Base-by-base conservation (phyloP, 495 filamentous ascomycete species). In the Lentithecium fluviatile region DNA sequence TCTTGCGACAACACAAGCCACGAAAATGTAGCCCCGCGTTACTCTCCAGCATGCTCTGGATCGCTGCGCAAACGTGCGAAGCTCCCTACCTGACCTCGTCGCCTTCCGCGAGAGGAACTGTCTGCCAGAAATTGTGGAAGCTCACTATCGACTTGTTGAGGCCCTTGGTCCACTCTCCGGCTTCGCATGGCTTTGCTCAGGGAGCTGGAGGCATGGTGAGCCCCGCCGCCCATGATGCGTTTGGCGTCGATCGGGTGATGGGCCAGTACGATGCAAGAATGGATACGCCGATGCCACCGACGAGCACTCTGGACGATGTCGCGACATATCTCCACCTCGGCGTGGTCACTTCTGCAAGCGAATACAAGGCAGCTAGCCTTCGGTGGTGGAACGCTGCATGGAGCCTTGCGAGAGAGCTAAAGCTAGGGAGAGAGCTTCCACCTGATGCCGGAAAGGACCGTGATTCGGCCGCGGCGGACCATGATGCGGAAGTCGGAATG, bases 51-150 rank as follows among this genome's bases (percentile, higher is more conserved):
- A 75, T 79, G 36, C 69, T 79, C 0, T 78, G 72, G 67, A 73
- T 70, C 34, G 73, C 73, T 19, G 67, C 75, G 10, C 74, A 78
- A 40, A 77, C 76, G 6, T 70, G 74, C 0, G 70, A 76, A 37
- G 68, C 74, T 12, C 60, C 54, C 8, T 69, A 71, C 21, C 69
- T 77, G 29, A 70, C 40, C 24, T 70, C 32, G 54, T 71, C 46
- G 50, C 71, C 38, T 56, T 69, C 48, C 8, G 66, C 64, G 24
- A 65, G 71, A 37, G 49, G 68, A 62, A 19, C 71, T 53, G 52
- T 64, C 65, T 65, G 62, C 43, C 40, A 66, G 55, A 45, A 68
- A 73, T 10, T 76, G 68, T 68, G 69, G 62, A 61, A 67, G 72
- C 19, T 73, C 61, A 46, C 70, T 8, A 64, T 72, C 15, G 67